Evolutionary conservation across 1,284 basidiomycete genomes (phyloP).

Genomic region (Pyrrhoderma lamaoense): DNA sequence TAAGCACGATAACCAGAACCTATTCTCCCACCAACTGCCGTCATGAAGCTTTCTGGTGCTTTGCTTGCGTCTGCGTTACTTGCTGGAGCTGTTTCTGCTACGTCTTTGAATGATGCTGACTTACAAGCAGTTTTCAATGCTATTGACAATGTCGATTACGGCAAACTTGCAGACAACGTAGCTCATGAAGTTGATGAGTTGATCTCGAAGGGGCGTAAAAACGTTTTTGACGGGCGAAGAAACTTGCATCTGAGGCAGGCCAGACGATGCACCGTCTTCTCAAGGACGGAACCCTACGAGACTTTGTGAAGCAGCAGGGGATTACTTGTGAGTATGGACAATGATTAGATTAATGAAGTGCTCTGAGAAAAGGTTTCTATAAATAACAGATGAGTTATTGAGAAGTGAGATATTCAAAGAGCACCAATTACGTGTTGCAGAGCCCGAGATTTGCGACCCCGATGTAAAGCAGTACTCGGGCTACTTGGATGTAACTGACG

Average conservation of each 20-base stretch:
- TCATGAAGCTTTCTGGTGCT: constrained; percentile 9
- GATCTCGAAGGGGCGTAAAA: constrained; percentile 1
- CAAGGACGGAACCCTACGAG: constrained; percentile 40
- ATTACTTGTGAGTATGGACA: constrained; percentile 43
- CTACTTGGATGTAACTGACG: constrained; percentile 82
- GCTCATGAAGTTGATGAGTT: constrained; percentile 5
- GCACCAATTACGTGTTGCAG: constrained; percentile 66
- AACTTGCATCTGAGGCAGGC: constrained; percentile 17
- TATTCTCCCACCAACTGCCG: not conserved
- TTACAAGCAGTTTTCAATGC: constrained; percentile 11
- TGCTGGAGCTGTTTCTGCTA: constrained; percentile 3
- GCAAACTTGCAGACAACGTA: not conserved
- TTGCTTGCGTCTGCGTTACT: constrained; percentile 5
- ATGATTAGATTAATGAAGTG: not conserved
- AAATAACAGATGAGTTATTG: constrained; percentile 58
- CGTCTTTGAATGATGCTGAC: constrained; percentile 6
- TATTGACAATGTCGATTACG: not conserved
- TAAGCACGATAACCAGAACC: too few species aligned
- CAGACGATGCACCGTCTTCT: constrained; percentile 37
- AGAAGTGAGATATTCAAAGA: constrained; percentile 63
- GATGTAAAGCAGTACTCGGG: constrained; percentile 83
- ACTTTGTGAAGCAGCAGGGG: constrained; percentile 60
- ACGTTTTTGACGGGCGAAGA: constrained; percentile 12
- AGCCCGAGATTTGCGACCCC: constrained; percentile 75
- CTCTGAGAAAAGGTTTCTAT: not conserved